A percentile compares a stretch with the other conserved stretches of the same genome.
phyloP scores from a whole-genome alignment of 164 flowering plant species.

The Chimonanthus praecox region DNA sequence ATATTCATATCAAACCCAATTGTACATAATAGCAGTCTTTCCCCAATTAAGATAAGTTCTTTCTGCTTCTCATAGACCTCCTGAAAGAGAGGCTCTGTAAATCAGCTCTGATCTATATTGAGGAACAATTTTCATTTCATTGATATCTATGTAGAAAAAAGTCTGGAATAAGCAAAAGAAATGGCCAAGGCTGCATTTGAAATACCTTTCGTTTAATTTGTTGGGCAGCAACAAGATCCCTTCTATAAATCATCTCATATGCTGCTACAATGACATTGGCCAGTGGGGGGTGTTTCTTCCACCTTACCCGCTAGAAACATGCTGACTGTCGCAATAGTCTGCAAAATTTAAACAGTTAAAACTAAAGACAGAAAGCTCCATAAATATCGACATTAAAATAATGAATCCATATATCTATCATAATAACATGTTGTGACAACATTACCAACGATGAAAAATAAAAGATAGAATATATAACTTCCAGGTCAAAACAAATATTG shows the following conservation, averaged over 20 bases:
- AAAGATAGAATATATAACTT: background rate
- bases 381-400: background rate
- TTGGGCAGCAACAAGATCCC: conserved; percentile 44
- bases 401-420: background rate
- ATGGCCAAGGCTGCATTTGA: background rate
- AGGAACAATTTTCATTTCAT: background rate
- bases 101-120: conserved; percentile 4
- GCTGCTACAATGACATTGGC: conserved; percentile 45
- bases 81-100: conserved; percentile 18
- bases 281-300: conserved; percentile 53
- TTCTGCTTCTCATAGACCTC: conserved; percentile 56
- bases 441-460: background rate
- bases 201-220: conserved; percentile 51
- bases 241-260: conserved; percentile 39
- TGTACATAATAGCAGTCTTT: conserved; percentile 45
- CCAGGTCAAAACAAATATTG: background rate
- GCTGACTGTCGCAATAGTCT: conserved; percentile 58
- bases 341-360: conserved; percentile 15
- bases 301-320: conserved; percentile 65
- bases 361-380: background rate
- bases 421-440: background rate
- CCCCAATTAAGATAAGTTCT: conserved; percentile 44
- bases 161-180: background rate
- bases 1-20: conserved; percentile 57
- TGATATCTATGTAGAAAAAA: background rate